Evolutionary conservation across 495 filamentous ascomycete genomes (phyloP), one percentile per base, ranked within the genome.

Genomic region (Talaromyces thailandensis): DNA sequence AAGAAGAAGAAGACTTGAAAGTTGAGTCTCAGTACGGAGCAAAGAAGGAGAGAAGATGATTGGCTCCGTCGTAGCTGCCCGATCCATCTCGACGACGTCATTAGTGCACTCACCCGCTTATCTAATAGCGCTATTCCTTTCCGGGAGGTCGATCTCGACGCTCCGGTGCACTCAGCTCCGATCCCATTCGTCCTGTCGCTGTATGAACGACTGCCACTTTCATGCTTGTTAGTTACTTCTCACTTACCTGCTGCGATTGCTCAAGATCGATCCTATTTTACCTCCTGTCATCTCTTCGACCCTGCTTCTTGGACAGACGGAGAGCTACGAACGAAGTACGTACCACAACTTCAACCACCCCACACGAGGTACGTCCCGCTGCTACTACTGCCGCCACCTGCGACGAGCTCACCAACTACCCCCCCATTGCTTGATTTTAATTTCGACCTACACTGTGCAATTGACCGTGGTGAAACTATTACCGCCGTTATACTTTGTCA

Each of bases 161-260:
- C 14, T n/a, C n/a, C 51, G 51, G 51, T 55, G 51, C 51, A 55
- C 51, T 55, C 51, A 55, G 51, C 51, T 55, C 51, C 51, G 51
- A 55, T 55, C 51, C 35, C 35, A 40, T 40, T 40, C 35, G 35
- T 40, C 35, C 31, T 35, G 31, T 11, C n/a, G n/a, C 50, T 52
- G 50, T 0, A 55, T 25, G 43, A 23, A 48, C 43, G 21, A 21
- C 43, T 48, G 21, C 43, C 43, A n/a, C 43, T 48, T 48, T 8
- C 43, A 23, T 21, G 43, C 4, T 48, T 18, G 4, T 21, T 48
- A 6, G 4, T 21, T 48, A 6, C n/a, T 48, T 48, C 43, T 48
- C 43, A 48, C 18, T 21, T 6, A 21, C 18, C 11, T 48, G 43
- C 18, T 31, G n/a, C n/a, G 6, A 48, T 21, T 48, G 9, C n/a